Base-by-base conservation (phyloP, 768 basidiomycete species). In the Termitomyces heimii region DNA sequence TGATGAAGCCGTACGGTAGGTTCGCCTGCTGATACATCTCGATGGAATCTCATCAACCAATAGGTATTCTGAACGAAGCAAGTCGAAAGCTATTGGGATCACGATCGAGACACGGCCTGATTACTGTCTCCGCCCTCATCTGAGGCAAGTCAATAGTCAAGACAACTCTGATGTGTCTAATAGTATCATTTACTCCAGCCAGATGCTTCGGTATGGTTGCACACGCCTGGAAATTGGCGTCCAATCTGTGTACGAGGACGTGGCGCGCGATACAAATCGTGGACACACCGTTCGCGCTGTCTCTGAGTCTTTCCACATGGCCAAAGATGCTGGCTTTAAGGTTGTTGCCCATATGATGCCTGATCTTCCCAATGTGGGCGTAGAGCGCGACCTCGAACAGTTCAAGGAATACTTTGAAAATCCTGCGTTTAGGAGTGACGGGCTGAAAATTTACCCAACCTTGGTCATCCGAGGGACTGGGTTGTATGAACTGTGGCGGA, bases 281-380 rank as follows among this genome's bases (percentile, higher is more conserved):
- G 97, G 97, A 0, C 97, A 99, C 72, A 99, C 97, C 26, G 97
- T 99, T 50, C 93, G 93, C 53, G 93, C 96, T 9, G 96, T 98
- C 54, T 87, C 92, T 47, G 96, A 99, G 70, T 92, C 89, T 13
- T 99, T 99, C 74, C 96, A 98, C 67, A 85, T 99, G 65, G 88
- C 94, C 20, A 99, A 99, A 70, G 96, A 99, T 66, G 97, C 96
- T 1, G 97, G 97, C 4, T 99, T 97, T 86, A 99, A 99, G 73
- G 95, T 99, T 54, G 97, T 99, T 29, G 95, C 95, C 20, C 97
- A 99, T 69, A 98, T 98, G 97, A 99, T 99, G 95, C 94, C 95
- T 14, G 96, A 99, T 70, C 82, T 98, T 9, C 96, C 96, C 9
- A 99, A 99, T 68, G 92, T 98, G 56, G 97, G 97, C 34, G 81